A percentile compares a stretch with the other conserved stretches of the same genome.
Conservation (phyloP, 768 basidiomycete species). For the Pisolithus orientalis region DNA sequence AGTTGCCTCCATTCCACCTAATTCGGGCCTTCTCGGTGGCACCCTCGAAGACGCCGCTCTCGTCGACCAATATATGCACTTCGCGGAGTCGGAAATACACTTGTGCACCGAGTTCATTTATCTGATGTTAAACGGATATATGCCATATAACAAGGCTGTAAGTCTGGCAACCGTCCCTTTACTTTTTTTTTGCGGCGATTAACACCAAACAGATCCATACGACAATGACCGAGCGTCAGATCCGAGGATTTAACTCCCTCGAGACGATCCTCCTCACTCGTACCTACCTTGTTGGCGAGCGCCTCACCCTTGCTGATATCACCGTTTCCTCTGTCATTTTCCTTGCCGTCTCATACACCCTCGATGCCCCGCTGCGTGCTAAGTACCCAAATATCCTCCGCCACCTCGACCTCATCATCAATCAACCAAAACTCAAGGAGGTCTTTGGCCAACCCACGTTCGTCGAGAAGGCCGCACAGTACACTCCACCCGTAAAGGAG, state of each 20-base stretch:
- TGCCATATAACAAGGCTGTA: conserved; percentile 84
- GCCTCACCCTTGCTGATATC: conserved; percentile 92
- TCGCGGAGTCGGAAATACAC: conserved; percentile 62
- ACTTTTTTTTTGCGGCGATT: background rate
- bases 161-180: conserved; percentile 20
- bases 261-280: conserved; percentile 67
- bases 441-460: conserved; percentile 57
- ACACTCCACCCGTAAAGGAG: conserved; percentile 71
- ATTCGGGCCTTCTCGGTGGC: conserved; percentile 70
- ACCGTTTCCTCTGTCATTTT: conserved; percentile 54
- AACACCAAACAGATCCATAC: conserved; percentile 47
- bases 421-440: conserved; percentile 71
- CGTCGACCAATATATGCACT: conserved; percentile 81
- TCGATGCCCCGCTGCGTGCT: conserved; percentile 63
- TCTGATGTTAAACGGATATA: conserved; percentile 37
- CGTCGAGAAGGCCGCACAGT: conserved; percentile 66
- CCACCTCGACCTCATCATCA: conserved; percentile 78
- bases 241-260: conserved; percentile 56
- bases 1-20: conserved; percentile 78
- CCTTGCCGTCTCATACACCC: conserved; percentile 43
- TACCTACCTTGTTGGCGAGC: conserved; percentile 91
- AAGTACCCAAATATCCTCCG: conserved; percentile 76
- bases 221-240: conserved; percentile 44
- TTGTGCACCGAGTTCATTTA: conserved; percentile 30
- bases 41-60: conserved; percentile 61